Evolutionary conservation across 1,139 yeast species (phyloP), one percentile per base, ranked within the genome.

Genomic region (Candida neerlandica): DNA sequence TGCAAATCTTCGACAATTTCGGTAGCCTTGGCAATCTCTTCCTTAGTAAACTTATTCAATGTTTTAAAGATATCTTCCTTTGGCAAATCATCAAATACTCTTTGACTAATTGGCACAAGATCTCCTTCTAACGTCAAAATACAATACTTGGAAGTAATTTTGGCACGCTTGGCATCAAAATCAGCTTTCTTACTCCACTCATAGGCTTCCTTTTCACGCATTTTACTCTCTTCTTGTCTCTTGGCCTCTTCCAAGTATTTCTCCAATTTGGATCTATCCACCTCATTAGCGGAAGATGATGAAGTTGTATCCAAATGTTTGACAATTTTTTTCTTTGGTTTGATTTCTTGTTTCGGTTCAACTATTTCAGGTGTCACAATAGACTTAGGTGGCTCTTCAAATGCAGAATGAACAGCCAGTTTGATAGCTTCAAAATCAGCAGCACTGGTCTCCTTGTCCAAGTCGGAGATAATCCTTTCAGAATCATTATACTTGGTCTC

Each of bases 171-270:
- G 18, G 69, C 58, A 15, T 65, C 60, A 15, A 59, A 55, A n/a
- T 14, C 21, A 55, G 69, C 64, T 40, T 70, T 66, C 39, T 60
- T 66, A 46, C 79, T 71, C 81, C 84, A 81, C 48, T 82, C 86
- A 56, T 68, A 81, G 0, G 87, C 85, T 44, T 75, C 73, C 35
- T 71, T 61, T 47, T 78, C 79, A 42, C 83, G 71, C 57, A 80
- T 79, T 45, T 69, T 60, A 37, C 70, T 72, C 50, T 80, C 81
- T 30, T 75, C 77, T 14, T 69, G 70, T 21, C 64, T 62, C 50
- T 77, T 78, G 1, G 84, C 79, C 10, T 68, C 66, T 47, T 72
- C 65, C 43, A 84, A 67, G 47, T 77, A 81, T 0, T 58, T 61
- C 51, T 77, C 70, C 42, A 72, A 58, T 2, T 65, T 56, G 1